Conservation (phyloP, 345 rosid genomes). For the Boechera stricta region DNA sequence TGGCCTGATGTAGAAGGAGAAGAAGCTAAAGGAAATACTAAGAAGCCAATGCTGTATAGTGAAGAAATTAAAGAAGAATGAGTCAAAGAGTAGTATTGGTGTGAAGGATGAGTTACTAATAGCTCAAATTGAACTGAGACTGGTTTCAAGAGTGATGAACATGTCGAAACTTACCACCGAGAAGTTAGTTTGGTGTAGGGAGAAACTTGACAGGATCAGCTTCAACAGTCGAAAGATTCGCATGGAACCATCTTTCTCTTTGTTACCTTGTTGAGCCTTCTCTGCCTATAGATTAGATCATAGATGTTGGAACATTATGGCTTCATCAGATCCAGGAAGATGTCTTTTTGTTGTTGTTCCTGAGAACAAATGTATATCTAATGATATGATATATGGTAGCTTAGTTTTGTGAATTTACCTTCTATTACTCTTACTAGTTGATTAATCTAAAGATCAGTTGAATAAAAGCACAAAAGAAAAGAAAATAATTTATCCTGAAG, state of each 20-base stretch:
- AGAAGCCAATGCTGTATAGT: conserved; percentile 66
- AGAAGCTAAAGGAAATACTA: conserved; percentile 68
- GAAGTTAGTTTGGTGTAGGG: conserved; percentile 79
- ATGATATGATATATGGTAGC: neutral
- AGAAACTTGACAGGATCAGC: conserved; percentile 61
- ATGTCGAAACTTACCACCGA: conserved; percentile 65
- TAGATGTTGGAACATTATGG: neutral
- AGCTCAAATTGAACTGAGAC: conserved; percentile 64
- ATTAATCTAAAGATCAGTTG: neutral
- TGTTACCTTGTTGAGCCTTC: conserved; percentile 62
- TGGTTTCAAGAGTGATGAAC: conserved; percentile 69
- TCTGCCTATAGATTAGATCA: neutral
- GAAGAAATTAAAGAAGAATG: conserved; percentile 65
- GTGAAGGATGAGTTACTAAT: conserved; percentile 52
- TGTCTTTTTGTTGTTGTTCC: conserved; percentile 5
- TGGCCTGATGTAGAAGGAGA: conserved; percentile 59
- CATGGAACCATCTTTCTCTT: conserved; percentile 68
- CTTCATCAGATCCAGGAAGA: conserved; percentile 4
- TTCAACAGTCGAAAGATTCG: conserved; percentile 56
- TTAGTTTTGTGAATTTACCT: neutral
- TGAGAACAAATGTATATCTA: neutral
- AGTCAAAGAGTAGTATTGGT: conserved; percentile 39
- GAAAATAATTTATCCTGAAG: too few relatives aligned
- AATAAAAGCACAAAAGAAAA: neutral
- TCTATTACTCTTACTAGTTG: neutral